Base-by-base conservation (phyloP, 345 rosid species). In the Eucalyptus grandis region DNA sequence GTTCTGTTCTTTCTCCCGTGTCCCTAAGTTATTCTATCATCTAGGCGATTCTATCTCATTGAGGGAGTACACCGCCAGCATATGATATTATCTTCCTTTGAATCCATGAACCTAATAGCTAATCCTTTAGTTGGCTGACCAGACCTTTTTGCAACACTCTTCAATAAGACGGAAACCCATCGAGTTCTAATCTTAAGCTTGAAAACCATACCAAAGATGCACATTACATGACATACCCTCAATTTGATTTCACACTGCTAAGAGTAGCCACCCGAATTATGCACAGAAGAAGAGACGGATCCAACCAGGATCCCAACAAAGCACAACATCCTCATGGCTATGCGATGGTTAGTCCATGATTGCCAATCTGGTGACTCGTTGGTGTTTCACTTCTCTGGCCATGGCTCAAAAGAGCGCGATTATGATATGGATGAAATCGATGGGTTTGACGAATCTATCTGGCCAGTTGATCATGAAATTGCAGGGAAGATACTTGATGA, bases 301-400 rank as follows among this genome's bases (percentile, higher is more conserved):
- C 97, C 94, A 47, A n/a, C 17, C 34, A 90, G 88, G 92, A 91
- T 93, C 62, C 99, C 99, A 4, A 96, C 97, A 37, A 97, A 94
- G 90, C 90, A 88, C 87, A 97, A 97, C 93, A 95, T 97, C 19
- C 91, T 96, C 88, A 56, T 27, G 88, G 99, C 97, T 1, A 82
- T 96, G 92, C 89, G 89, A 88, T 97, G 99, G 99, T 93, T 97
- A 43, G 95, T 96, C 19, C 94, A 94, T 24, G 98, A 96, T 27
- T 94, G 95, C 89, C 91, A 91, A 88, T 77, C 97, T 13, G 96
- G 96, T 37, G 99, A 97, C 94, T 96, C 99, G 4, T 91, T 96
- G 62, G 94, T 97, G 93, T 95, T 96, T 87, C 94, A 96, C 91
- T 97, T 89, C 94, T 97, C 99, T 1, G 98, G 99, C 31, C 99